Evolutionary conservation across 192 early-diverging fungal genomes (phyloP).

Genomic region (Haplosporangium gracile): DNA sequence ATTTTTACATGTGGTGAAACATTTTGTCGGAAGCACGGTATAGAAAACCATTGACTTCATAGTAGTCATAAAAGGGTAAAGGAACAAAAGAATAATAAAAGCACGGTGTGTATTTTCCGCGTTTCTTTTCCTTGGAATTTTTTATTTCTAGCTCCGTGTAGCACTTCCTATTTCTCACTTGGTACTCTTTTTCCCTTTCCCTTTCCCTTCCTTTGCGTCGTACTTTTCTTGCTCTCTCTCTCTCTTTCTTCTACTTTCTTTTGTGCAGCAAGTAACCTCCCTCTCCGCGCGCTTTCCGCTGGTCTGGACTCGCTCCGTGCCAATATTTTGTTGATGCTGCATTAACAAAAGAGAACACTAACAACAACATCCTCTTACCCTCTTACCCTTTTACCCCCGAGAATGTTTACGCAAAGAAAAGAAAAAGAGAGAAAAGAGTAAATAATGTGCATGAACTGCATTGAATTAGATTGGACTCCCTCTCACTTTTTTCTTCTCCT

Average conservation of each 20-base stretch:
- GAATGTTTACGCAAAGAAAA: not conserved
- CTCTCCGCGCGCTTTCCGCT: not conserved
- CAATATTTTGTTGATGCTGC: not conserved
- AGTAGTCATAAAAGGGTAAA: too few relatives aligned
- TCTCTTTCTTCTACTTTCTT: not conserved
- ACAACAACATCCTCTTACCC: too few relatives aligned
- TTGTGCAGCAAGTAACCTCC: not conserved
- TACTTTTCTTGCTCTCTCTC: not conserved
- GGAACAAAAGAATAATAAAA: too few relatives aligned
- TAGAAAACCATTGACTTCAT: too few relatives aligned
- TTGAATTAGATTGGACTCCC: too few relatives aligned
- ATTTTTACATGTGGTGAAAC: not conserved
- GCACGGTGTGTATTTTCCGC: not conserved
- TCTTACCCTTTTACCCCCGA: not conserved
- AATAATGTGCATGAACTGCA: slow-evolving; percentile 5
- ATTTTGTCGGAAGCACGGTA: too few relatives aligned
- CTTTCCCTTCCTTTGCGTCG: not conserved
- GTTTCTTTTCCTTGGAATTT: not conserved
- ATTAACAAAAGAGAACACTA: not conserved
- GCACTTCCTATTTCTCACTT: not conserved
- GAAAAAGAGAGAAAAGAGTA: not conserved
- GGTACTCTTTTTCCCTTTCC: not conserved
- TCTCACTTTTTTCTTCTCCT: not conserved
- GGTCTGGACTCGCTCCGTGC: not conserved
- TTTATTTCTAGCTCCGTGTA: not conserved